Evolutionary conservation across 108 stramenopile species (phyloP), one percentile per base, ranked within the genome.

Genomic region (Cyclostephanos invisitatus): DNA sequence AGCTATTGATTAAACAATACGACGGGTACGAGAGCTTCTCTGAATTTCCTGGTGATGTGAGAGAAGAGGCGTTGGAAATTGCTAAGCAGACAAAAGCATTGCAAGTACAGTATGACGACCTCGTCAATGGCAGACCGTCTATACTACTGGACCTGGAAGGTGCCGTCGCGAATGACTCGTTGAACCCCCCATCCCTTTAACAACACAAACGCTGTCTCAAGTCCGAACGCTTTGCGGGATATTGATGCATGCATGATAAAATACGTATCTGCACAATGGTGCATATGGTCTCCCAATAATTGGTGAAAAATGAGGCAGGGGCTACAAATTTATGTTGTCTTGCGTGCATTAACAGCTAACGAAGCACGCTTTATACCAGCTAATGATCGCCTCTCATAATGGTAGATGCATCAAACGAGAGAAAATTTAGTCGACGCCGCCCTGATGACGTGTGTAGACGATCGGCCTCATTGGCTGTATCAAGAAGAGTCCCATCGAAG

Each of bases 41-140:
- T 12, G 72, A 71, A 14, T 55, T 59, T 18, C 70, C 69, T 35
- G 79, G 72, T 14, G 71, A 73, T 22, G 67, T 38, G 4, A 72
- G 71, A 46, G 76, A 83, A 51, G 59, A 80, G 51, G 72, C 62
- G 3, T 32, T 57, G 3, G 70, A 77, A 29, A 44, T 87, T 28
- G 82, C 82, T n/a, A 74, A 63, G 44, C 55, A 83, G 55, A 85
- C 83, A n/a, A 83, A 83, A 44, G 75, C 64, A 6, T 62, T 75
- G 15, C 82, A 83, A 66, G 29, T 46, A 15, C 84, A 87, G 56
- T 87, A 87, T 47, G 72, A 81, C 47, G 69, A 77, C 44, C 80
- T 87, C 1, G 86, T 87, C 0, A 81, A 76, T 62, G 83, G 86
- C 1, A 76, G 72, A 64, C 77, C 78, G 36, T 83, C 82, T 21